Evolutionary conservation across 441 rosid genomes (phyloP).

Genomic region (Adansonia madagascariensis): DNA sequence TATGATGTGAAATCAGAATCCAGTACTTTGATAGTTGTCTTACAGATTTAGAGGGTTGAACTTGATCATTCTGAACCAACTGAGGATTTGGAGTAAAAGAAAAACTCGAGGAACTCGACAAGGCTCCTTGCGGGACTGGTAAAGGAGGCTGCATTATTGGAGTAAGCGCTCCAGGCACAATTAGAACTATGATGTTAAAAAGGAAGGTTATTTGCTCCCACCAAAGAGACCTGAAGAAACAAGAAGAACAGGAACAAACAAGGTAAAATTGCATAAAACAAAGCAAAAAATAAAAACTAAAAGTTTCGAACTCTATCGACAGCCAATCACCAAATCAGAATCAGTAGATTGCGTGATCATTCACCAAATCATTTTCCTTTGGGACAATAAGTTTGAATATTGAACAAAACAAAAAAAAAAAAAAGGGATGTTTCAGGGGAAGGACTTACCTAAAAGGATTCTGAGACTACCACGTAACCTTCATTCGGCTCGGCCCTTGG

Average conservation of each 20-base stretch:
- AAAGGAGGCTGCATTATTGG: constrained; percentile 23
- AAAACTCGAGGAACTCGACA: constrained; percentile 17
- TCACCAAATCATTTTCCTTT: background rate
- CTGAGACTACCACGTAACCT: constrained; percentile 9
- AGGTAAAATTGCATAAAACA: background rate
- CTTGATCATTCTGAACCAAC: constrained; percentile 17
- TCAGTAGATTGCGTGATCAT: background rate
- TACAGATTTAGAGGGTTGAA: constrained; percentile 16
- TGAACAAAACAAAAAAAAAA: background rate
- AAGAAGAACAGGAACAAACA: background rate
- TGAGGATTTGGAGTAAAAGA: constrained; percentile 16
- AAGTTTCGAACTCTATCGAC: background rate
- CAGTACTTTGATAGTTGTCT: constrained; percentile 1
- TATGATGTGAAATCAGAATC: background rate
- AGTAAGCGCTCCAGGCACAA: background rate
- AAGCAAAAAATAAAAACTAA: background rate
- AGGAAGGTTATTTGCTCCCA: background rate
- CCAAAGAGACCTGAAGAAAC: constrained; percentile 15
- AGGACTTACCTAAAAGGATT: background rate
- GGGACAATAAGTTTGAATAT: constrained; percentile 2
- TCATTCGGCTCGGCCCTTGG: background rate
- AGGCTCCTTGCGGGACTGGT: constrained; percentile 17
- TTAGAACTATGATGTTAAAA: background rate
- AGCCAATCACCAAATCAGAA: constrained; percentile 9
- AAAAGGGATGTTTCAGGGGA: background rate